These are phyloP conservation scores for Scleroderma bovista DNA, from an alignment of 768 basidiomycete species.

Conservation along the genomic window DNA sequence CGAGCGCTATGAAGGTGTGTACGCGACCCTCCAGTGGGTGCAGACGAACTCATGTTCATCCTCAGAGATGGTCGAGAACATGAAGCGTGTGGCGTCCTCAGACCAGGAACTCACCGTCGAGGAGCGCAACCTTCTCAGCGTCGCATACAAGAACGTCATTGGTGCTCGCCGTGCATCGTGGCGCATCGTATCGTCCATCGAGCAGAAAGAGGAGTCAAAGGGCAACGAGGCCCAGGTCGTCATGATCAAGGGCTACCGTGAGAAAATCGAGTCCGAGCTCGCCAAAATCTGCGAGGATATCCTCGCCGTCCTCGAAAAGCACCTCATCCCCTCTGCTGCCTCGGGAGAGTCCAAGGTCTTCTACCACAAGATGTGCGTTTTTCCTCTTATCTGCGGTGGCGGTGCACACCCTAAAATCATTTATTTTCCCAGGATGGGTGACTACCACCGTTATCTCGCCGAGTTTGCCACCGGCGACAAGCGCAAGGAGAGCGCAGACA, in stretches of 20 bases:
- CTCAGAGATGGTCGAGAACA: constrained; percentile 97
- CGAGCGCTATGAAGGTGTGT: constrained; percentile 94
- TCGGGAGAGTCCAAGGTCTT: constrained; percentile 98
- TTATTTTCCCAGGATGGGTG: constrained; percentile 76
- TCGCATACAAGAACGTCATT: constrained; percentile 99
- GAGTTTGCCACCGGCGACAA: constrained; percentile 98
- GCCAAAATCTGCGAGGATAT: constrained; percentile 99
- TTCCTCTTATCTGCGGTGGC: neutral
- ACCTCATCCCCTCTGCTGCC: constrained; percentile 94
- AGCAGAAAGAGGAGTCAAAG: constrained; percentile 99
- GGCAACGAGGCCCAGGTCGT: constrained; percentile 93
- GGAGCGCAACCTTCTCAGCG: constrained; percentile 95
- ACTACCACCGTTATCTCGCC: constrained; percentile 98
- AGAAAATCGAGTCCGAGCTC: constrained; percentile 96
- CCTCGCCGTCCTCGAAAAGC: constrained; percentile 94
- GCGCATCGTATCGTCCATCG: constrained; percentile 97
- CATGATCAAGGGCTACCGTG: constrained; percentile 97
- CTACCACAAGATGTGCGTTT: constrained; percentile 97
- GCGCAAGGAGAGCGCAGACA: constrained; percentile 95
- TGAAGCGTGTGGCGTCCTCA: constrained; percentile 97
- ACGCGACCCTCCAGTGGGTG: constrained; percentile 2
- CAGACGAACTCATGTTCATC: constrained; percentile 9
- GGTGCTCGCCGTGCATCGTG: constrained; percentile 97
- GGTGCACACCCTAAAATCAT: constrained; percentile 9
- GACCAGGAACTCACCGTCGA: constrained; percentile 98